Evolutionary conservation across 352 stramenopile genomes (phyloP), one percentile per base, ranked within the genome.

Genomic region (Blastocystis sp.): DNA sequence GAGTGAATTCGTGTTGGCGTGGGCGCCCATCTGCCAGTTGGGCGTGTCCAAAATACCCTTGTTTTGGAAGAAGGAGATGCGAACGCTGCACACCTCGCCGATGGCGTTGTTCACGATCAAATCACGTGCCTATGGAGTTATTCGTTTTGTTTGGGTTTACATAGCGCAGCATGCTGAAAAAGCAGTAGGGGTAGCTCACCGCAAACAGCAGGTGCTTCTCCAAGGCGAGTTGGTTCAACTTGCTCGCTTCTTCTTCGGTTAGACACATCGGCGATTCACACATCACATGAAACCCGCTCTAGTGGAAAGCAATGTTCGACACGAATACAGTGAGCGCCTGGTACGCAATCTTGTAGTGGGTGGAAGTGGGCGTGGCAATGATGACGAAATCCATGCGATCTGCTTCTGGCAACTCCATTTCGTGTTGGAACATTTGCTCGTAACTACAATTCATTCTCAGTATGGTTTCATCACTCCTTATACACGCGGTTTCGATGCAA

Each of bases 231-330:
- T 84, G 45, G 21, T 28, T 17, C 7, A 84, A 17, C 34, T 67
- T 66, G 21, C 65, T 21, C n/a, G 74, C 74, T 9, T 84, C 74
- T 17, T 84, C 74, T 67, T 84, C 74, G 1, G 60, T 59, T 21
- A 67, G n/a, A n/a, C 53, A 84, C 14, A 84, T 38, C 2, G 74
- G 74, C 17, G 74, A 59, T 48, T 84, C 74, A 52, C 74, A 84
- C 45, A 84, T 52, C n/a, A 84, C 74, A 28, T 84, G 74, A 48
- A 84, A 84, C 2, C 74, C 74, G 48, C 66, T 62, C 74, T 76
- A 76, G 41, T 40, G 52, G 28, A 48, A 2, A 14, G 21, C 2
- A 28, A 14, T 38, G 40, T 59, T 14, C 48, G 38, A 34, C 14
- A 14, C 7, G 9, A 76, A 23, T 76, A 69, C 53, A 0, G 28